Base-by-base conservation (phyloP, 805 yeast species). In the Candida schatavii region DNA sequence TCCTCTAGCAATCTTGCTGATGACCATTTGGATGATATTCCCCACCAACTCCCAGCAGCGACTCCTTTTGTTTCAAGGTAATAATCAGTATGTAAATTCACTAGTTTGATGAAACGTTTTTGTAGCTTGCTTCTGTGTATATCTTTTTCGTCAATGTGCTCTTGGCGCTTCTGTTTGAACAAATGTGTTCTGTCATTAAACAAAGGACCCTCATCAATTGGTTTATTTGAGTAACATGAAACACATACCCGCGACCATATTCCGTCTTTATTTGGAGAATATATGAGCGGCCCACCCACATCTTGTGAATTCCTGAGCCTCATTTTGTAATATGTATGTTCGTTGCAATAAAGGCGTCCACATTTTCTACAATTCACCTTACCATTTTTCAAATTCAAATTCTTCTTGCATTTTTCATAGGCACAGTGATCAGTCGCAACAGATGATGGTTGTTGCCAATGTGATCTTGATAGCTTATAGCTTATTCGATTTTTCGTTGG, bases 211-310 rank as follows among this genome's bases (percentile, higher is more conserved):
- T 66, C 55, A 0, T 85, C 88, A 31, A 50, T 55, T 2, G 83
- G 81, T 43, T 80, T 78, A 0, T 52, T 46, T 17, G 54, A 50
- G 54, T 73, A 86, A 55, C 97, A 89, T 0, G 47, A 48, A 31
- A 70, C 64, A 57, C 97, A 89, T 47, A 87, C 83, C 25, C 83
- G 66, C 40, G 79, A 66, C 91, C 90, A 84, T n/a, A 68, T 59
- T 0, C 93, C 91, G 39, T 58, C 47, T 20, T 43, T 35, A 5
- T 42, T 37, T 20, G 54, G 37, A 35, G 56, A 60, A 49, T 64
- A 67, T 20, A 50, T 51, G 1, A 70, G 65, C 0, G 46, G 41
- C 0, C 76, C 66, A 43, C 74, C 77, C 46, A 76, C 75, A 7
- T 22, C 17, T 5, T 22, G 17, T 0, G 83, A 79, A n/a, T 59